Conservation (phyloP, 192 early-diverging fungal species). For the Anaeromyces robustus region DNA sequence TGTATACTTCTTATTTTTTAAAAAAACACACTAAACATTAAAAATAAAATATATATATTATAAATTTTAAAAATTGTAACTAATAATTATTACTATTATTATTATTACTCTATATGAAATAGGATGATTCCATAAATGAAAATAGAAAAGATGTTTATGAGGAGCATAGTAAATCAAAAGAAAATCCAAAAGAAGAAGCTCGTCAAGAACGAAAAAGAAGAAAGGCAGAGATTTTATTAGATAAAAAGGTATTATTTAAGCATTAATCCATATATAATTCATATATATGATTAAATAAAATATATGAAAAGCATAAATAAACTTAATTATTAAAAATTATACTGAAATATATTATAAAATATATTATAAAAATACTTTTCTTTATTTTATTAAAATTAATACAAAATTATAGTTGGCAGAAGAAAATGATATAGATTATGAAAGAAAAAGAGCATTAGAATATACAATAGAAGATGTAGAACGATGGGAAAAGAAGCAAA, state of each 20-base stretch:
- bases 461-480: slow-evolving; percentile 80
- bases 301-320: not conserved
- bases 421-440: slow-evolving; percentile 64
- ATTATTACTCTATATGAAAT: too few relatives aligned
- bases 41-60: slow-evolving; percentile 5
- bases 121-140: slow-evolving; percentile 20
- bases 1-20: too few relatives aligned
- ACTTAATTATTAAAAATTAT: not conserved
- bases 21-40: too few relatives aligned
- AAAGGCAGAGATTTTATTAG: slow-evolving; percentile 57
- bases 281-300: not conserved
- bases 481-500: slow-evolving; percentile 66
- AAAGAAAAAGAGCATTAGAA: slow-evolving; percentile 61
- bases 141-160: slow-evolving; percentile 61
- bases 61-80: not conserved
- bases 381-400: too few relatives aligned
- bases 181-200: slow-evolving; percentile 44
- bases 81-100: not conserved
- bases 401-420: slow-evolving; percentile 40
- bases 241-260: slow-evolving; percentile 17
- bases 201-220: slow-evolving; percentile 49
- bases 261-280: not conserved
- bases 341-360: not conserved
- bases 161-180: slow-evolving; percentile 56
- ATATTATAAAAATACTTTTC: too few relatives aligned